These are phyloP conservation scores for Nicotiana noctiflora DNA, from an alignment of 257 asterid genomes.

Conservation along the genomic window DNA sequence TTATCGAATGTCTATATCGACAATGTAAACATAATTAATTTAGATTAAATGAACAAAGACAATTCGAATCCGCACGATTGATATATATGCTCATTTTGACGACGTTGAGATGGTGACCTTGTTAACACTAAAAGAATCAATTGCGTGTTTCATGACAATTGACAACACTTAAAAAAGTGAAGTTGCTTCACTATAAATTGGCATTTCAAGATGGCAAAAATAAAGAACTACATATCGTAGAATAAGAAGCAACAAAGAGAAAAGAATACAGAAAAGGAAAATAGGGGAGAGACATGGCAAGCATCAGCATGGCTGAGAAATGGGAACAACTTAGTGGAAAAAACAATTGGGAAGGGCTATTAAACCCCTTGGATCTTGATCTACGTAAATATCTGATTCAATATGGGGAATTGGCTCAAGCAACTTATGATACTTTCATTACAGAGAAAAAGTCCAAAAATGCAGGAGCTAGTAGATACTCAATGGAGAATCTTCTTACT, in stretches of 20 bases:
- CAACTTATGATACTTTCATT: conserved; percentile 68
- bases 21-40: no score
- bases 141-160: background rate
- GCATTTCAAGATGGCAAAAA: background rate
- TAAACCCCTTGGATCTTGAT: conserved; percentile 61
- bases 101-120: background rate
- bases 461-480: conserved; percentile 56
- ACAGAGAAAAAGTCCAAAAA: conserved; percentile 50
- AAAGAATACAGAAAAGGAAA: background rate
- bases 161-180: background rate
- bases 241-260: background rate
- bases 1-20: no score
- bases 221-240: background rate
- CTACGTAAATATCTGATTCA: conserved; percentile 64
- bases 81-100: background rate
- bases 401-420: conserved; percentile 70
- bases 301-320: conserved; percentile 29
- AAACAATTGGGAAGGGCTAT: conserved; percentile 50
- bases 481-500: conserved; percentile 37
- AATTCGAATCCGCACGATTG: no score
- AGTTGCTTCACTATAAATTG: background rate
- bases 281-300: background rate
- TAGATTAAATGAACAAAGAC: no score
- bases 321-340: no score
- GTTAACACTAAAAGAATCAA: background rate